Evolutionary conservation across 2,329 filamentous ascomycete genomes (phyloP).

Genomic region (Aspergillus fumigatiaffinis): DNA sequence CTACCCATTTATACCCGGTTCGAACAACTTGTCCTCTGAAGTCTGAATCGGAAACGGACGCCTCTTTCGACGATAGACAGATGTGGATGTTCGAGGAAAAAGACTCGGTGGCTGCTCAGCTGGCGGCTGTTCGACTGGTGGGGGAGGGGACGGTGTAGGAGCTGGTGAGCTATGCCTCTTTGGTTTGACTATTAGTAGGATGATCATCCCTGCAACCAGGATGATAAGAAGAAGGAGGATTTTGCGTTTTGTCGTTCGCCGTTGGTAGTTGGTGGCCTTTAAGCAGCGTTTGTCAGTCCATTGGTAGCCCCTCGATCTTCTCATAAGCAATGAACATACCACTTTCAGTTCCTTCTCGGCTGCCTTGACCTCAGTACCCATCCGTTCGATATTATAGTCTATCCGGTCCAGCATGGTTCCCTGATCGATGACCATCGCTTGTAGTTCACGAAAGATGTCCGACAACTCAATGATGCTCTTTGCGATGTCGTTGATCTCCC

Average conservation of each 20-base stretch:
- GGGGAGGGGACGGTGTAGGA: constrained; percentile 18
- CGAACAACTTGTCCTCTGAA: constrained; percentile 29
- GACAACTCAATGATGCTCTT: constrained; percentile 96
- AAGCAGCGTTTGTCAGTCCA: constrained; percentile 5
- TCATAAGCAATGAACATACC: constrained; percentile 37
- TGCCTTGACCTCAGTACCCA: constrained; percentile 87
- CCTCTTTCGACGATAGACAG: constrained; percentile 19
- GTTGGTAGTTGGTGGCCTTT: constrained; percentile 78
- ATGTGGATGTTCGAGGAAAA: constrained; percentile 17
- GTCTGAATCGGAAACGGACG: constrained; percentile 20
- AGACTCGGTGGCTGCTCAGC: constrained; percentile 16
- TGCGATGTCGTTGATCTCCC: constrained; percentile 96
- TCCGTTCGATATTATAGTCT: constrained; percentile 96
- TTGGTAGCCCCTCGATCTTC: background rate
- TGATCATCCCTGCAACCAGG: constrained; percentile 80
- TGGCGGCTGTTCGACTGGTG: constrained; percentile 21
- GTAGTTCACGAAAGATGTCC: constrained; percentile 93
- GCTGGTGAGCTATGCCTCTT: constrained; percentile 43
- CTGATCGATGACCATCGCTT: constrained; percentile 91
- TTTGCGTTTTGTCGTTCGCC: constrained; percentile 82
- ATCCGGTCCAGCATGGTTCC: constrained; percentile 89
- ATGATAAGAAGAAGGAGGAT: constrained; percentile 85
- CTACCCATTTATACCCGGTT: constrained; percentile 35
- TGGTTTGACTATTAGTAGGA: constrained; percentile 76
- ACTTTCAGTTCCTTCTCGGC: constrained; percentile 90